Percentiles rank a stretch among this genome's conserved stretches.
Evolutionary conservation across 345 rosid species (phyloP).

Genomic region (Leavenworthia alabamica): DNA sequence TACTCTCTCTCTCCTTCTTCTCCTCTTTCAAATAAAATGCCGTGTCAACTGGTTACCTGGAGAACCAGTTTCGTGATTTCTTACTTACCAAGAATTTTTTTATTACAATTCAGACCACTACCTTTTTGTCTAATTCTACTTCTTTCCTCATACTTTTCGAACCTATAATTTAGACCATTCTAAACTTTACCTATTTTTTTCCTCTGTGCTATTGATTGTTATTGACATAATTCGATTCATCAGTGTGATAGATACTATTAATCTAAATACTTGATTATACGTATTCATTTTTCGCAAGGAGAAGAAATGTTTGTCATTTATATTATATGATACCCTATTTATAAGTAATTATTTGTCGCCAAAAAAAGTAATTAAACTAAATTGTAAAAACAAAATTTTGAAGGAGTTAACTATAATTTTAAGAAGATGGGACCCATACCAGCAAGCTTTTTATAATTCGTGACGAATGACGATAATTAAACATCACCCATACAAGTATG

Average conservation of each 20-base stretch:
- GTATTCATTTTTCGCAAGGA: no score
- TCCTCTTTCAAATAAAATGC: conserved; percentile 10
- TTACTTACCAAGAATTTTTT: conserved; percentile 6
- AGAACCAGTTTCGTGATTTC: conserved; percentile 14
- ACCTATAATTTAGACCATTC: not conserved
- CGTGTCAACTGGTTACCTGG: conserved; percentile 31
- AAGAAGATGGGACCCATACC: conserved; percentile 3
- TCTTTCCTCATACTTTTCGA: not conserved
- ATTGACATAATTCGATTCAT: no score
- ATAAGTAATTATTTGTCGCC: no score
- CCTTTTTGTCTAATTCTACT: not conserved
- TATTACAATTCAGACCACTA: conserved; percentile 4
- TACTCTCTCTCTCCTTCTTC: conserved; percentile 8
- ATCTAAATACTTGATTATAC: no score
- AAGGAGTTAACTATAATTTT: not conserved
- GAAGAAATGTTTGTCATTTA: no score
- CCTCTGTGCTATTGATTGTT: no score
- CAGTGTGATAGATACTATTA: no score
- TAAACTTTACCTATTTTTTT: no score
- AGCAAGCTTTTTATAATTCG: not conserved
- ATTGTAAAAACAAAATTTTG: not conserved
- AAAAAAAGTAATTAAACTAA: no score
- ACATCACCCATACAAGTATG: not conserved
- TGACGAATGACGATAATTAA: conserved; percentile 11
- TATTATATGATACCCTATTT: no score